These are phyloP conservation scores for Aspergillus eucalypticola DNA, from an alignment of 2,329 filamentous ascomycete genomes.

Conservation along the genomic window DNA sequence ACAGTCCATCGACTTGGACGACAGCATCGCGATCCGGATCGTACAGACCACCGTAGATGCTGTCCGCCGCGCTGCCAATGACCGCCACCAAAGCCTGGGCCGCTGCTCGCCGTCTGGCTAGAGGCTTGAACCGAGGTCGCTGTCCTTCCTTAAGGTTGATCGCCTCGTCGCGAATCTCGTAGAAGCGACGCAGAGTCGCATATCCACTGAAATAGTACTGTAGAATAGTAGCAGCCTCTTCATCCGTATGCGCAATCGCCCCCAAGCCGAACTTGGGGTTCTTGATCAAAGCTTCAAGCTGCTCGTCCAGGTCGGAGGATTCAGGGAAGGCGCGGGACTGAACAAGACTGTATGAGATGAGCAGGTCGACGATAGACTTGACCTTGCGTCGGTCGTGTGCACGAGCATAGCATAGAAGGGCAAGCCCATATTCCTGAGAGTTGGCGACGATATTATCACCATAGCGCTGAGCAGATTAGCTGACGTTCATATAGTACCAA, in stretches of 20 bases:
- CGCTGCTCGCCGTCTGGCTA: slow-evolving; percentile 67
- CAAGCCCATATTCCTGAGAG: slow-evolving; percentile 78
- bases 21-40: slow-evolving; percentile 78
- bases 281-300: slow-evolving; percentile 68
- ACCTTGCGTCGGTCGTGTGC: slow-evolving; percentile 77
- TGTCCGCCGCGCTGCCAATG: slow-evolving; percentile 81
- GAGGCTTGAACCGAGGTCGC: slow-evolving; percentile 51
- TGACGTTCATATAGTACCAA: too few relatives aligned
- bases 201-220: slow-evolving; percentile 89
- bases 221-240: slow-evolving; percentile 78
- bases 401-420: slow-evolving; percentile 86
- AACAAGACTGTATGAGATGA: slow-evolving; percentile 83
- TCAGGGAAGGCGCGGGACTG: slow-evolving; percentile 81
- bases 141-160: slow-evolving; percentile 39
- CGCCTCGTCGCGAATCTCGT: slow-evolving; percentile 79
- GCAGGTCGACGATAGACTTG: slow-evolving; percentile 78
- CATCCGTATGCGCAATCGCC: slow-evolving; percentile 70
- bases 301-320: slow-evolving; percentile 68
- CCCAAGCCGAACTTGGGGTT: slow-evolving; percentile 72
- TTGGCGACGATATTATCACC: slow-evolving; percentile 73
- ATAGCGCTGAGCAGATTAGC: slow-evolving; percentile 63
- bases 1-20: slow-evolving; percentile 82
- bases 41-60: slow-evolving; percentile 86
- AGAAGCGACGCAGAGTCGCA: slow-evolving; percentile 85
- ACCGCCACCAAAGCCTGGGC: slow-evolving; percentile 77